phyloP scores from a whole-genome alignment of 768 basidiomycete genomes.

The Lentinus brumalis region DNA sequence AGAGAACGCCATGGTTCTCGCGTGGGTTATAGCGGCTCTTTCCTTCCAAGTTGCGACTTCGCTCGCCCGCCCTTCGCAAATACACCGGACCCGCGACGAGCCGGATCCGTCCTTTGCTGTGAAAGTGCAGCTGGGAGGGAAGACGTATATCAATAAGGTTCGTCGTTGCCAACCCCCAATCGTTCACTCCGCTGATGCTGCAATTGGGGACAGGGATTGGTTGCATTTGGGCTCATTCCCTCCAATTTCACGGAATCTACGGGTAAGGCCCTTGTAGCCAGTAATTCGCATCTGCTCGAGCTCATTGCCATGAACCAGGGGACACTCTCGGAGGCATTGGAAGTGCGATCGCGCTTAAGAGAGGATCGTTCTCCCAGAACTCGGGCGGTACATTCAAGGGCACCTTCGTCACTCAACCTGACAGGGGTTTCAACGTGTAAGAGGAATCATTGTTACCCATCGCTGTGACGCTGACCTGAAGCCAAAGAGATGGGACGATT shows the following conservation, averaged over 20 bases:
- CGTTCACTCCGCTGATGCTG: background rate
- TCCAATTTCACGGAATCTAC: constrained; percentile 58
- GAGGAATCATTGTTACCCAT: background rate
- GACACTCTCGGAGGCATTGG: constrained; percentile 67
- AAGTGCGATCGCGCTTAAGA: constrained; percentile 60
- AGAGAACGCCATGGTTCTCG: background rate
- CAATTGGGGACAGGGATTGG: constrained; percentile 44
- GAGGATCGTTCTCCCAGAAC: constrained; percentile 42
- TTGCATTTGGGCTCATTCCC: constrained; percentile 64
- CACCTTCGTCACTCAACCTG: constrained; percentile 56
- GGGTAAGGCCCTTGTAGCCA: constrained; percentile 10
- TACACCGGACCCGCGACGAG: constrained; percentile 8
- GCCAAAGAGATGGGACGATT: constrained; percentile 48
- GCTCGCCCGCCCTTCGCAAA: background rate
- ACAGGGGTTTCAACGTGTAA: constrained; percentile 63
- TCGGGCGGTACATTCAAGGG: constrained; percentile 47
- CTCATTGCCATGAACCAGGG: constrained; percentile 19
- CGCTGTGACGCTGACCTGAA: too few species aligned
- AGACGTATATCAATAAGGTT: constrained; percentile 49
- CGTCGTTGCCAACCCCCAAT: background rate
- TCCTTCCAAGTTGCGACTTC: background rate
- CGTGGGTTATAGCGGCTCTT: background rate
- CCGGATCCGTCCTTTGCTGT: constrained; percentile 28
- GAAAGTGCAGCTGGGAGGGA: constrained; percentile 39
- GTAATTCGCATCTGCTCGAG: background rate